Conservation (phyloP, 108 stramenopile genomes). For the Aurantiochytrium sp. region DNA sequence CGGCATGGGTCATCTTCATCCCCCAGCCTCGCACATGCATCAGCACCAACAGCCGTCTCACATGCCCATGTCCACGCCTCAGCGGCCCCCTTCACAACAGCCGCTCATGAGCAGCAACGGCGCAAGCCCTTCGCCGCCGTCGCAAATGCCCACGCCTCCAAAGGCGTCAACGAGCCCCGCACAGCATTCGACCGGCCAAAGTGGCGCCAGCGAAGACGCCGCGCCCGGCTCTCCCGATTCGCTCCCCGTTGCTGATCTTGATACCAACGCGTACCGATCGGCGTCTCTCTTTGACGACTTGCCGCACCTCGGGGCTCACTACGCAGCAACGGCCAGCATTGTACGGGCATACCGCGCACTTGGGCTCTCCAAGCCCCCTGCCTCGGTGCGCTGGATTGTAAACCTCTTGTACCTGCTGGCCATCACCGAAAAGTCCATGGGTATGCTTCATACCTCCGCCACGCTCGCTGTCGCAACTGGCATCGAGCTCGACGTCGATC, state of each 20-base stretch:
- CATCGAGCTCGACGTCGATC: background rate
- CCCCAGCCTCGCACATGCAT: background rate
- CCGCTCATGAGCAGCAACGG: too few species aligned
- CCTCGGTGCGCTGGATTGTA: background rate
- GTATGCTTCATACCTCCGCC: background rate
- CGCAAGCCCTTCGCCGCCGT: too few species aligned
- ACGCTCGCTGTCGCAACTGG: background rate
- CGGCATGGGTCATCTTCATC: too few species aligned
- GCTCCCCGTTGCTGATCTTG: background rate
- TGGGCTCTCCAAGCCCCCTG: background rate
- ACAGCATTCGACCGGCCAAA: too few species aligned
- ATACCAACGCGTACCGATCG: conserved; percentile 1
- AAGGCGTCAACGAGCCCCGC: too few species aligned
- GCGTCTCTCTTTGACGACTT: conserved; percentile 5
- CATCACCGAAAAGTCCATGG: conserved; percentile 14
- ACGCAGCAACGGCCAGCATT: background rate
- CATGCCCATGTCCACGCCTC: too few species aligned
- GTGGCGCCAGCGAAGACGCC: background rate
- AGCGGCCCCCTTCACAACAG: too few species aligned
- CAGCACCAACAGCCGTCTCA: background rate
- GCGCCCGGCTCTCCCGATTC: background rate
- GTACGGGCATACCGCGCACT: background rate
- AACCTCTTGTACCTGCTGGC: background rate
- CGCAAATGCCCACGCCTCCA: too few species aligned
- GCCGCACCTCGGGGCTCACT: background rate